Percentiles rank a stretch among this genome's conserved stretches.
Evolutionary conservation across 2,329 filamentous ascomycete genomes (phyloP).

Genomic region (Chaetomiaceae sp.): DNA sequence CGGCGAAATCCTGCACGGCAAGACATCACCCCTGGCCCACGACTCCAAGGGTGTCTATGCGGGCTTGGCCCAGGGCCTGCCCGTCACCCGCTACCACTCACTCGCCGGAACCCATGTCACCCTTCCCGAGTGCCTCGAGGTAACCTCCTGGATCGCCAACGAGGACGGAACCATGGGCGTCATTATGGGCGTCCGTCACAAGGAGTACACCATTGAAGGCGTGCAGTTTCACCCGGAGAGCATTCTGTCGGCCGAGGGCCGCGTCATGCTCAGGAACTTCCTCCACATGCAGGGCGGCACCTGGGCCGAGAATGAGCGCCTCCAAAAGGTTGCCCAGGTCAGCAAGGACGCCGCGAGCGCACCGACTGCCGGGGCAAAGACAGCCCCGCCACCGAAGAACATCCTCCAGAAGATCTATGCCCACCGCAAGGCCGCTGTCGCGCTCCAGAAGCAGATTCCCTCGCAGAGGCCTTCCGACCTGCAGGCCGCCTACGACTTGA

Average conservation of each 20-base stretch:
- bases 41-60: slow-evolving; percentile 89
- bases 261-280: slow-evolving; percentile 90
- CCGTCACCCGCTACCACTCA: slow-evolving; percentile 94
- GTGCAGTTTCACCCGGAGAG: slow-evolving; percentile 98
- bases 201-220: slow-evolving; percentile 84
- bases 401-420: slow-evolving; percentile 91
- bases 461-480: slow-evolving; percentile 80
- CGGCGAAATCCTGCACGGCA: slow-evolving; percentile 94
- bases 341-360: slow-evolving; percentile 2
- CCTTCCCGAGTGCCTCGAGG: slow-evolving; percentile 77
- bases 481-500: slow-evolving; percentile 79
- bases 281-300: slow-evolving; percentile 82
- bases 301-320: slow-evolving; percentile 73
- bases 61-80: slow-evolving; percentile 72
- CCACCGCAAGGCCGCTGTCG: slow-evolving; percentile 70
- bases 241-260: slow-evolving; percentile 85
- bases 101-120: slow-evolving; percentile 87
- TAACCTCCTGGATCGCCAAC: slow-evolving; percentile 82
- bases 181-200: slow-evolving; percentile 96
- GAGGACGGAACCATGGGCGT: slow-evolving; percentile 75
- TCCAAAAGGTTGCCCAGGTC: slow-evolving; percentile 40
- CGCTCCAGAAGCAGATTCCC: slow-evolving; percentile 76
- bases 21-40: slow-evolving; percentile 86
- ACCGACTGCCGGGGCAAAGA: slow-evolving; percentile 25
- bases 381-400: slow-evolving; percentile 45